These are phyloP conservation scores for Ophiocordyceps unilateralis DNA, from an alignment of 2,329 filamentous ascomycete genomes.

Conservation along the genomic window DNA sequence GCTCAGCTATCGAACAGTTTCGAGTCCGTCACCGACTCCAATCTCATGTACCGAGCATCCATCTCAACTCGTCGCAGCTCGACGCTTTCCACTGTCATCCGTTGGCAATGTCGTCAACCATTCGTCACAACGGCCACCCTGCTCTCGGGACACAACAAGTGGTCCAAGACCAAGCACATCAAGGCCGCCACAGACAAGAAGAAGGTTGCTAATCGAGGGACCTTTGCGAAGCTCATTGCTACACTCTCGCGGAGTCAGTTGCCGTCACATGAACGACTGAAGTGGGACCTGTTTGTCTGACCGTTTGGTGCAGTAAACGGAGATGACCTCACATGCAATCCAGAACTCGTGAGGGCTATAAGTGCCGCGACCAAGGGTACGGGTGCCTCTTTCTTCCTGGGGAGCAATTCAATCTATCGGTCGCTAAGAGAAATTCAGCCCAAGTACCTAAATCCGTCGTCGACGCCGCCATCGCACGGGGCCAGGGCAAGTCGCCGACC, in stretches of 20 bases:
- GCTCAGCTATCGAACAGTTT: too few species aligned
- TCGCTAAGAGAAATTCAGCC: slow-evolving; percentile 16
- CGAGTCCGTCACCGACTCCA: not conserved
- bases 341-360: slow-evolving; percentile 57
- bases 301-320: slow-evolving; percentile 44
- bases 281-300: not conserved
- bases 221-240: slow-evolving; percentile 55
- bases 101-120: slow-evolving; percentile 28
- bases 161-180: slow-evolving; percentile 92
- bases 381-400: not conserved
- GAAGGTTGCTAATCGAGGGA: slow-evolving; percentile 54
- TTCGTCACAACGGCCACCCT: slow-evolving; percentile 27
- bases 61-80: not conserved
- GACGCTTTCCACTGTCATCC: slow-evolving; percentile 13
- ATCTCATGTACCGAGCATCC: not conserved
- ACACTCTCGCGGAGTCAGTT: slow-evolving; percentile 52
- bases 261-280: not conserved
- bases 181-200: slow-evolving; percentile 74
- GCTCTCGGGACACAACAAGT: slow-evolving; percentile 68
- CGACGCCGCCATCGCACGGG: slow-evolving; percentile 71
- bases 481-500: slow-evolving; percentile 63
- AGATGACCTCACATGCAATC: slow-evolving; percentile 54
- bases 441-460: slow-evolving; percentile 74
- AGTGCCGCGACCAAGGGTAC: slow-evolving; percentile 61
- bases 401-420: too few species aligned